Conservation (phyloP, 805 yeast genomes). For the Priceomyces castillae region DNA sequence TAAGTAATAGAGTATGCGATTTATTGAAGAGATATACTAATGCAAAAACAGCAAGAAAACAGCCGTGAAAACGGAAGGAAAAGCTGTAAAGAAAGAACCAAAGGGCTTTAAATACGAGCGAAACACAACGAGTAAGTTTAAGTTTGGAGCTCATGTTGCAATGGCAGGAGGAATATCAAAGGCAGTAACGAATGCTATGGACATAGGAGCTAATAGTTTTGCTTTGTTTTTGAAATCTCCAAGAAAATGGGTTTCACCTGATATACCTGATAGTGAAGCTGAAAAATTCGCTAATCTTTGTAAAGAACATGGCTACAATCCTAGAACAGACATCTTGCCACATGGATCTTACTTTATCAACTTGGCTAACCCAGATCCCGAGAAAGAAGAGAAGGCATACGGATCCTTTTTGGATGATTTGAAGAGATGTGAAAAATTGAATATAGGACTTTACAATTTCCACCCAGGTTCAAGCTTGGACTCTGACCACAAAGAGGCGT, state of each 20-base stretch:
- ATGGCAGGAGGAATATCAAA: constrained; percentile 80
- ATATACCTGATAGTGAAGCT: constrained; percentile 64
- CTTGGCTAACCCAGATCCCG: constrained; percentile 84
- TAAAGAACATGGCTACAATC: constrained; percentile 60
- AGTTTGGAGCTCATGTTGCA: constrained; percentile 88
- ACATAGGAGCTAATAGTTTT: constrained; percentile 70
- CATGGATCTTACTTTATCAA: constrained; percentile 95
- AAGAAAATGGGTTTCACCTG: constrained; percentile 86
- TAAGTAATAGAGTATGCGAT: background rate
- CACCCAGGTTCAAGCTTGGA: constrained; percentile 91
- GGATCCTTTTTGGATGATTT: constrained; percentile 83
- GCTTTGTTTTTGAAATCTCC: constrained; percentile 91
- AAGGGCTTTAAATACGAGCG: constrained; percentile 17
- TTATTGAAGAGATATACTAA: too few relatives aligned
- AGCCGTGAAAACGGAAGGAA: constrained; percentile 4
- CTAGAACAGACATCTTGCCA: constrained; percentile 78
- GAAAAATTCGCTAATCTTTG: constrained; percentile 64
- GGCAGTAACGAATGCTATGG: constrained; percentile 52
- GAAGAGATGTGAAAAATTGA: constrained; percentile 78
- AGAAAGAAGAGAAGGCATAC: constrained; percentile 72
- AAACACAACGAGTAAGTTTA: constrained; percentile 23
- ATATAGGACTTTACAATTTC: constrained; percentile 83
- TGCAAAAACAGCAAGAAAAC: constrained; percentile 1
- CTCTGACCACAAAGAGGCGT: constrained; percentile 59
- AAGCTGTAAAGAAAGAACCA: constrained; percentile 6